phyloP scores from a whole-genome alignment of 1,284 basidiomycete genomes.

The Bjerkandera adusta region DNA sequence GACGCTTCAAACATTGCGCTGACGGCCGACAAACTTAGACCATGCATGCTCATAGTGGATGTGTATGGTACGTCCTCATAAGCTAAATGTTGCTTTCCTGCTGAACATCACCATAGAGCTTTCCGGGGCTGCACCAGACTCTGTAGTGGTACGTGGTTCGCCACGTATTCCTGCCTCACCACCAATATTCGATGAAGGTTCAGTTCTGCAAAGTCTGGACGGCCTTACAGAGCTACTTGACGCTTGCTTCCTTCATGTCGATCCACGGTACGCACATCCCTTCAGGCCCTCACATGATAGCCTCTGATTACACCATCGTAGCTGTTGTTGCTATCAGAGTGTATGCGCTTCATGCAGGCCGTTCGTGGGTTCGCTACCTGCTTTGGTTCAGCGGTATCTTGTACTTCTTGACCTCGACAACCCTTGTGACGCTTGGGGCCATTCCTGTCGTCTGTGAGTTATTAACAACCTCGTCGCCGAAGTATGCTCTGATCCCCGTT shows the following conservation, averaged over 20 bases:
- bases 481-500: constrained; percentile 5
- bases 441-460: constrained; percentile 25
- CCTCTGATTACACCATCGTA: constrained; percentile 11
- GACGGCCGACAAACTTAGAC: constrained; percentile 16
- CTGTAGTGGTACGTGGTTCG: constrained; percentile 16
- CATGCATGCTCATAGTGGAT: constrained; percentile 29
- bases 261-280: constrained; percentile 26
- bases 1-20: not conserved
- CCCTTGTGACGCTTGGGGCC: constrained; percentile 17
- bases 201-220: constrained; percentile 33
- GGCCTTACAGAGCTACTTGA: constrained; percentile 26
- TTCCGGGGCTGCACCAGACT: constrained; percentile 17
- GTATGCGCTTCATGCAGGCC: constrained; percentile 28
- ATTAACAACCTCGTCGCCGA: not conserved
- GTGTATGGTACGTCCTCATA: constrained; percentile 29
- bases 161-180: not conserved
- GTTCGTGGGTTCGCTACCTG: constrained; percentile 23
- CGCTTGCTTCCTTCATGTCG: constrained; percentile 31
- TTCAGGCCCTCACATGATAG: not conserved
- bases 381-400: constrained; percentile 24
- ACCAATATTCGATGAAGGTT: not conserved
- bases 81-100: not conserved
- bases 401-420: constrained; percentile 24
- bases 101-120: too few relatives aligned
- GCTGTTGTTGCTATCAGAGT: constrained; percentile 30